Evolutionary conservation across 1,284 basidiomycete genomes (phyloP).

Genomic region (Ceratobasidium sp.): DNA sequence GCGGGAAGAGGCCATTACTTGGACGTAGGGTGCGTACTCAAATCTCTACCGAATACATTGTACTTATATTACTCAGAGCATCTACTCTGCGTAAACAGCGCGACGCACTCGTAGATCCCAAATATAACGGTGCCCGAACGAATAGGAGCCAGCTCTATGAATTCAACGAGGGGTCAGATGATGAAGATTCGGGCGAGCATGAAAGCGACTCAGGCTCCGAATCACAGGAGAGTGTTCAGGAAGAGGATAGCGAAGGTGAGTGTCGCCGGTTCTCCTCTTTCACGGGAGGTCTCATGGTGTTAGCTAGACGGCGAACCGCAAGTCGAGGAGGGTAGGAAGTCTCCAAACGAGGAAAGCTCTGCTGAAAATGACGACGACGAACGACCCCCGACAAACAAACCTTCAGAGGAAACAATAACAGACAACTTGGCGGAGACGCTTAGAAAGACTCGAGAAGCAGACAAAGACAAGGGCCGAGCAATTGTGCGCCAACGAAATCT

Average conservation of each 20-base stretch:
- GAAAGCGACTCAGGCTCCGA: constrained; percentile 55
- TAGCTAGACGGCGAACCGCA: constrained; percentile 58
- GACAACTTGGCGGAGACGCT: constrained; percentile 68
- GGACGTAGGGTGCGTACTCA: constrained; percentile 82
- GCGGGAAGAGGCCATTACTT: constrained; percentile 81
- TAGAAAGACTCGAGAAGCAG: constrained; percentile 72
- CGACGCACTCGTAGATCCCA: constrained; percentile 73
- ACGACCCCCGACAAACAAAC: constrained; percentile 61
- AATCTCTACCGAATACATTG: too few relatives aligned
- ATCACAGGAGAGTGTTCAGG: constrained; percentile 76
- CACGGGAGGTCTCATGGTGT: neutral
- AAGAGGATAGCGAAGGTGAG: constrained; percentile 45
- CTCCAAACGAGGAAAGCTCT: constrained; percentile 56
- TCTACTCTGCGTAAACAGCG: constrained; percentile 76
- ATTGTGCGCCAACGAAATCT: constrained; percentile 74
- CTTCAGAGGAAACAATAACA: constrained; percentile 54
- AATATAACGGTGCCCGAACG: constrained; percentile 78
- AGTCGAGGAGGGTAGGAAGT: constrained; percentile 57
- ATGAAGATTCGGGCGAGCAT: constrained; percentile 47
- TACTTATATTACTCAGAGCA: too few relatives aligned
- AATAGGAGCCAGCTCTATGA: constrained; percentile 69
- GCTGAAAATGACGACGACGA: constrained; percentile 63
- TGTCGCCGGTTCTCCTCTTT: neutral
- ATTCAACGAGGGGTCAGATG: constrained; percentile 57
- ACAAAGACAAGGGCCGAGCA: constrained; percentile 77